phyloP scores from a whole-genome alignment of 768 basidiomycete species.

The Pleurotus platypus region DNA sequence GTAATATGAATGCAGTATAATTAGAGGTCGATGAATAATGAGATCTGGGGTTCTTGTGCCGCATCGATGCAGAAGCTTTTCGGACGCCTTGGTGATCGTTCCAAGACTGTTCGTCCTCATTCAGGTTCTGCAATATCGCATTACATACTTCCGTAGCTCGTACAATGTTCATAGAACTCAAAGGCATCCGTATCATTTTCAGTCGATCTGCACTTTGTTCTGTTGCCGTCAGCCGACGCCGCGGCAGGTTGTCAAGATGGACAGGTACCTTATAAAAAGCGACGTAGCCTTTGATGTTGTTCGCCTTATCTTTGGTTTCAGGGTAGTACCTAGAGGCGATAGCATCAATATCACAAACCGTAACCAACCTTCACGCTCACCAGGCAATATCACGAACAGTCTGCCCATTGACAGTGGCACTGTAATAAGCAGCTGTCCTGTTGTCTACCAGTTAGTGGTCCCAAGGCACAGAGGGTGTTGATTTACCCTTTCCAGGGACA shows the following conservation, averaged over 20 bases:
- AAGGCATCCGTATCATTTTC: not conserved
- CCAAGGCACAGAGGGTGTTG: too few species aligned
- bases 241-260: not conserved
- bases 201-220: constrained; percentile 10
- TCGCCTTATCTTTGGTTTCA: constrained; percentile 48
- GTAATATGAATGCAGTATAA: too few species aligned
- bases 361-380: constrained; percentile 28
- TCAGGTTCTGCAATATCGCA: too few species aligned
- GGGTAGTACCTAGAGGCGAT: constrained; percentile 61
- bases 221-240: not conserved
- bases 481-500: constrained; percentile 77
- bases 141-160: too few species aligned
- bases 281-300: constrained; percentile 60
- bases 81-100: too few species aligned
- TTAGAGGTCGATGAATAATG: too few species aligned
- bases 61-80: too few species aligned
- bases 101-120: too few species aligned
- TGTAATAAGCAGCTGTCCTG: constrained; percentile 67
- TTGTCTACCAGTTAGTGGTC: not conserved
- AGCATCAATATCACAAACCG: not conserved
- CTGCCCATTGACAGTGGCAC: constrained; percentile 45
- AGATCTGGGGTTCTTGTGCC: too few species aligned
- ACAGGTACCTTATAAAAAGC: constrained; percentile 74
- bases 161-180: too few species aligned
- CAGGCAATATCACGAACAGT: constrained; percentile 61